Base-by-base conservation (phyloP, 192 early-diverging fungal species). In the Coemansia sp. region DNA sequence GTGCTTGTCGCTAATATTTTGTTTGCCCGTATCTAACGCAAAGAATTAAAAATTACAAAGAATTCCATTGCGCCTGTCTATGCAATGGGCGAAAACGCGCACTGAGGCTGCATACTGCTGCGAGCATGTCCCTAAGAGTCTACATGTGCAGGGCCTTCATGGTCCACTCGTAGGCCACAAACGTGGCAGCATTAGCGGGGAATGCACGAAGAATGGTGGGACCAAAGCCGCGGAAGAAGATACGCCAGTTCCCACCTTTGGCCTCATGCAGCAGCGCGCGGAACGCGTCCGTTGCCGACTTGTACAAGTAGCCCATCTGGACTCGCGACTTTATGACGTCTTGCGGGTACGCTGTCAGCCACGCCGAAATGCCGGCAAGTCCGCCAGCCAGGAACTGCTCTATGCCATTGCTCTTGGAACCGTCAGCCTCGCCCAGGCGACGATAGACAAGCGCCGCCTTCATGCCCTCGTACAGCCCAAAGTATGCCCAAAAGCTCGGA, bases 101-200 rank as follows among this genome's bases (percentile, higher is more conserved):
- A 45, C 4, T 29, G 17, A 45, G 19, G 15, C 31, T 14, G 26
- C 27, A 13, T 27, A 14, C 27, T 47, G 30, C 30, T 8, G 30
- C 30, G n/a, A n/a, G n/a, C n/a, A n/a, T n/a, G n/a, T n/a, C n/a
- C n/a, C n/a, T n/a, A n/a, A n/a, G n/a, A n/a, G n/a, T 31, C 9
- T 8, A 47, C 45, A 47, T 3, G 31, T 47, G 26, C 35, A 76
- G 27, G 7, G 62, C 22, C 53, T 77, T 77, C 38, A 70, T 65
- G 22, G 66, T 65, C 63, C 88, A 69, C 53, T 91, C 89, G 51
- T 91, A 91, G 0, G 85, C 80, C 26, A 86, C 80, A 62, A 91
- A 91, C 1, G 89, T 91, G n/a, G 85, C 83, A n/a, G 81, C 89
- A 38, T 88, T 88, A 19, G 89, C 89, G 38, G 89, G 89, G 55